A percentile compares a stretch with the other conserved stretches of the same genome.
phyloP scores from a whole-genome alignment of 768 basidiomycete genomes.

The Nidula microcarpa region DNA sequence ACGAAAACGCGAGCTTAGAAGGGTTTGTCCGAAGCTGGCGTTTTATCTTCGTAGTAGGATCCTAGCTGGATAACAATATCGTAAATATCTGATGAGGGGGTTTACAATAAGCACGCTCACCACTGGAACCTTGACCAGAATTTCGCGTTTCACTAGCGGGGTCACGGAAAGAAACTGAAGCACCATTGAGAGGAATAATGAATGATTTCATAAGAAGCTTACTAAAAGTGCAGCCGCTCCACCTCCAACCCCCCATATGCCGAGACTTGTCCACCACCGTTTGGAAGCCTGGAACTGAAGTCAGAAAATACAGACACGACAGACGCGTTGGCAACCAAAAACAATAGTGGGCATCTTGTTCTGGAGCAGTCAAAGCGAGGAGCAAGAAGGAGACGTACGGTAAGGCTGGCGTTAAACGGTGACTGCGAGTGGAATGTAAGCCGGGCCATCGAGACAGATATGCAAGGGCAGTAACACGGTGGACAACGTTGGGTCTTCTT shows the following conservation, averaged over 20 bases:
- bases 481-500: slow-evolving; percentile 5
- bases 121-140: slow-evolving; percentile 70
- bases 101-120: slow-evolving; percentile 43
- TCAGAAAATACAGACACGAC: too few relatives aligned
- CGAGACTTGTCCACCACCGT: slow-evolving; percentile 59
- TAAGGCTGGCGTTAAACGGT: slow-evolving; percentile 30
- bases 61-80: slow-evolving; percentile 45
- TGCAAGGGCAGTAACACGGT: background rate
- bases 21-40: slow-evolving; percentile 79
- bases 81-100: slow-evolving; percentile 1
- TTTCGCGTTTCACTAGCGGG: slow-evolving; percentile 75
- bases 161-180: slow-evolving; percentile 79
- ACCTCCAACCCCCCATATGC: slow-evolving; percentile 69
- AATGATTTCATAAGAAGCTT: slow-evolving; percentile 15
- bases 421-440: slow-evolving; percentile 34
- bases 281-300: slow-evolving; percentile 35
- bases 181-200: background rate
- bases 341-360: too few relatives aligned
- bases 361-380: too few relatives aligned
- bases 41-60: slow-evolving; percentile 74
- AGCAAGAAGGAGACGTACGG: slow-evolving; percentile 22
- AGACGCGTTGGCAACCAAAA: slow-evolving; percentile 3
- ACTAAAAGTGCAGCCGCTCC: slow-evolving; percentile 71
- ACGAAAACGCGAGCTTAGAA: slow-evolving; percentile 42
- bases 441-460: slow-evolving; percentile 34